Evolutionary conservation across 805 yeast genomes (phyloP).

Genomic region (Hanseniaspora lindneri): DNA sequence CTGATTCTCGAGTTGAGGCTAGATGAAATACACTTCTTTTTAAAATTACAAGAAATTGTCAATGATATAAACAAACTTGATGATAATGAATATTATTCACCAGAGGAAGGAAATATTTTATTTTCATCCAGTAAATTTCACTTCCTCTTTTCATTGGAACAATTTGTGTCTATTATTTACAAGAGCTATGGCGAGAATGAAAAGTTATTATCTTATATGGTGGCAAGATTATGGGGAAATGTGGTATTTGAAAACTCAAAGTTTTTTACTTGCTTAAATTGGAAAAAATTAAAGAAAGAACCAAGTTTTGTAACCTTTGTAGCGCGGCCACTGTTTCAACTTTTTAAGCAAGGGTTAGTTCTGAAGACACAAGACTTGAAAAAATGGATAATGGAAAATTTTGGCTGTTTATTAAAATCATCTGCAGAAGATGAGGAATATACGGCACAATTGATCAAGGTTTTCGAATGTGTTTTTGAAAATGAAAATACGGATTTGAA

Average conservation of each 20-base stretch:
- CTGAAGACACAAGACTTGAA: slow-evolving; percentile 37
- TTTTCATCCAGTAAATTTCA: slow-evolving; percentile 60
- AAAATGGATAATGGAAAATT: slow-evolving; percentile 36
- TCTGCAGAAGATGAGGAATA: slow-evolving; percentile 29
- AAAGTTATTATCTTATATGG: slow-evolving; percentile 34
- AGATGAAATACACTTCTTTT: slow-evolving; percentile 61
- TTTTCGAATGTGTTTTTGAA: slow-evolving; percentile 46
- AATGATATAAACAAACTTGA: slow-evolving; percentile 54
- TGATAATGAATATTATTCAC: slow-evolving; percentile 37
- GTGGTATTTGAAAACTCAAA: slow-evolving; percentile 38
- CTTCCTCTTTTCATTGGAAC: slow-evolving; percentile 52
- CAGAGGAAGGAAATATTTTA: slow-evolving; percentile 52
- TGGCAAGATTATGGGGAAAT: slow-evolving; percentile 67
- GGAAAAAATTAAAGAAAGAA: slow-evolving; percentile 20
- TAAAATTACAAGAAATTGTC: slow-evolving; percentile 49
- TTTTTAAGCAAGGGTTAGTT: slow-evolving; percentile 49
- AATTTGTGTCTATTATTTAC: slow-evolving; percentile 49
- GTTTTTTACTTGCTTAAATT: slow-evolving; percentile 33
- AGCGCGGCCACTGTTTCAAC: slow-evolving; percentile 68
- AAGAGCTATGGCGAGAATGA: slow-evolving; percentile 27
- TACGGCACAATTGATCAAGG: slow-evolving; percentile 41
- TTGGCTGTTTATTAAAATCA: slow-evolving; percentile 29
- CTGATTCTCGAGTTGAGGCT: slow-evolving; percentile 66
- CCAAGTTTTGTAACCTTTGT: slow-evolving; percentile 54
- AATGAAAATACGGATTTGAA: slow-evolving; percentile 21